Base-by-base conservation (phyloP, 495 filamentous ascomycete species). In the Aspergillus diversus region DNA sequence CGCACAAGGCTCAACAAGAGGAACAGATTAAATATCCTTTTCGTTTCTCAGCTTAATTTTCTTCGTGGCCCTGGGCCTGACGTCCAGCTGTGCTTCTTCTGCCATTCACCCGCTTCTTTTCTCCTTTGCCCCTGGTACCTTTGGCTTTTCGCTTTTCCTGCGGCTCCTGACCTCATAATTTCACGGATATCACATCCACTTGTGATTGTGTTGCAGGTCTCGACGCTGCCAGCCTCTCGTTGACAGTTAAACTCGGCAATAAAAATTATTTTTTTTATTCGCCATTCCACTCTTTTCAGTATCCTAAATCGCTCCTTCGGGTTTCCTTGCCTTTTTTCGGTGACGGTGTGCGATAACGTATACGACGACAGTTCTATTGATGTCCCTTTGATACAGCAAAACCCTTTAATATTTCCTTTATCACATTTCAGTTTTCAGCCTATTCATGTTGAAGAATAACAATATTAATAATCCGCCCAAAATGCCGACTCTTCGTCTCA, bases 401-500 rank as follows among this genome's bases (percentile, higher is more conserved):
- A 31, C 58, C 37, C n/a, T 55, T 34, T 61, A 63, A 54, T 63
- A 52, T 17, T 48, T 50, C 39, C 37, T 34, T 55, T 33, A 33
- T 42, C 51, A 37, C 49, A 33, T 55, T 59, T 35, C 43, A 57
- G 33, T n/a, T 47, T 16, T 9, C 37, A 50, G 33, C 46, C 16
- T 53, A 60, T 73, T 75, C 72, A 77, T 80, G 76, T 75, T 77
- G 57, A 72, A 78, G 62, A 73, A 77, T 57, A 64, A 76, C 56
- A 63, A 73, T 16, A 57, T 65, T 55, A 60, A 66, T 61, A 66
- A 64, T 67, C 65, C 74, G 65, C 58, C 69, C 74, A 81, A 69
- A 64, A 80, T 81, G 79, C 74, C 79, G 68, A 67, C 78, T 37
- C 73, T 81, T 65, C 72, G 79, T 60, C 67, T 77, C 53, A 80